A percentile compares a stretch with the other conserved stretches of the same genome.
Conservation (phyloP, 1,139 yeast species). For the Geotrichum fermentans region DNA sequence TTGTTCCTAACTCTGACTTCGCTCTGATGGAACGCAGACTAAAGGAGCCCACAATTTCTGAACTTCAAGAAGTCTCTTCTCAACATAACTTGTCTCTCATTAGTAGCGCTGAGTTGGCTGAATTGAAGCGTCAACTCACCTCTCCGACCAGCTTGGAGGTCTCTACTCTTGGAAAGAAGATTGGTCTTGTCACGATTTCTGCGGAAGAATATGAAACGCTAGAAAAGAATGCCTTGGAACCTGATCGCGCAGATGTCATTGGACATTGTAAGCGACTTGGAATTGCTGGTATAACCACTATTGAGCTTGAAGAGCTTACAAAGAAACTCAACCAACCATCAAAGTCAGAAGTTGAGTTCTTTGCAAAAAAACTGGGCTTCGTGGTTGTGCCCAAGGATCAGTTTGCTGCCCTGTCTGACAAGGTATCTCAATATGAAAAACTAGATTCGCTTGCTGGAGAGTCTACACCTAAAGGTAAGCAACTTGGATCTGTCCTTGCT, state of each 20-base stretch:
- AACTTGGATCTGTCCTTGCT: slow-evolving; percentile 35
- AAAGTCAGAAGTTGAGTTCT: slow-evolving; percentile 42
- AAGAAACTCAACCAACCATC: slow-evolving; percentile 24
- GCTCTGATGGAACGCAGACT: slow-evolving; percentile 17
- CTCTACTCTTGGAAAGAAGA: slow-evolving; percentile 36
- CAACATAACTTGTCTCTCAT: slow-evolving; percentile 38
- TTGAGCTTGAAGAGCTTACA: slow-evolving; percentile 27
- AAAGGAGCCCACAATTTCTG: slow-evolving; percentile 18
- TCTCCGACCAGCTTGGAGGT: slow-evolving; percentile 35
- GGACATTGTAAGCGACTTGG: slow-evolving; percentile 34
- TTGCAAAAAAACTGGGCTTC: slow-evolving; percentile 47
- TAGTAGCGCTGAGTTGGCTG: slow-evolving; percentile 27
- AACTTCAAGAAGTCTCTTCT: slow-evolving; percentile 14
- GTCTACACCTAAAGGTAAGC: slow-evolving; percentile 18
- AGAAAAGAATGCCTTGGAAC: slow-evolving; percentile 28
- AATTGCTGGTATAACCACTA: slow-evolving; percentile 27
- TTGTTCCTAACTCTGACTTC: slow-evolving; percentile 28
- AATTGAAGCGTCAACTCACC: slow-evolving; percentile 24
- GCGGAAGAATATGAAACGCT: slow-evolving; percentile 36
- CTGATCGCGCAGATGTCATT: slow-evolving; percentile 29
- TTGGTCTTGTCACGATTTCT: slow-evolving; percentile 41
- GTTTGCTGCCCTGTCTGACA: slow-evolving; percentile 31
- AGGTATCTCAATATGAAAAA: slow-evolving; percentile 13
- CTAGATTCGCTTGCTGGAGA: slow-evolving; percentile 8
- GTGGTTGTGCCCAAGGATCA: slow-evolving; percentile 47